These are phyloP conservation scores for Lathyrus aphaca DNA, from an alignment of 306 rosid genomes.

Conservation along the genomic window DNA sequence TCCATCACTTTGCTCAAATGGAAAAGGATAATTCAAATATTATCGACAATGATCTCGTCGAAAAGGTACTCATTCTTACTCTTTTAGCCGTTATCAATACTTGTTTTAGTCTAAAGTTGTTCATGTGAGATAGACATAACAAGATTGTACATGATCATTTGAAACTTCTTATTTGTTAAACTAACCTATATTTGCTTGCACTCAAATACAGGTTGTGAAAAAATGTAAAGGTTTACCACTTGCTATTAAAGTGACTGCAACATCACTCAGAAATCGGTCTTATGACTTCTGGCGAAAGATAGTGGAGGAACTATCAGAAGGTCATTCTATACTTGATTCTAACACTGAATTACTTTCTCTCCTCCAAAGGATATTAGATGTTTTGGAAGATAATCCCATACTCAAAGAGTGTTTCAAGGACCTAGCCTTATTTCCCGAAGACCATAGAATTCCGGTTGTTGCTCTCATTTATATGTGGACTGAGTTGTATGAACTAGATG, in stretches of 20 bases:
- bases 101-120: not conserved
- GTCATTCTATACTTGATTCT: slow-evolving; percentile 50
- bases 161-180: not conserved
- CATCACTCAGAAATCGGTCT: slow-evolving; percentile 47
- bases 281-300: slow-evolving; percentile 46
- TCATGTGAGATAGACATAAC: not conserved
- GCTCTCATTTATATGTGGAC: slow-evolving; percentile 62
- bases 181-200: not conserved
- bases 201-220: slow-evolving; percentile 54
- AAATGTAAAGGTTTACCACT: slow-evolving; percentile 61
- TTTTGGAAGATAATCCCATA: slow-evolving; percentile 42
- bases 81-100: too few relatives aligned
- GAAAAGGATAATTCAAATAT: slow-evolving; percentile 25
- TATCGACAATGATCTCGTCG: slow-evolving; percentile 38
- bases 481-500: slow-evolving; percentile 51
- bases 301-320: slow-evolving; percentile 42
- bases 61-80: slow-evolving; percentile 44
- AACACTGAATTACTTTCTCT: slow-evolving; percentile 41
- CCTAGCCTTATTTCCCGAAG: slow-evolving; percentile 70
- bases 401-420: slow-evolving; percentile 73
- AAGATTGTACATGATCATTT: not conserved
- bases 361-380: slow-evolving; percentile 54
- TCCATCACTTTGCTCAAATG: slow-evolving; percentile 46
- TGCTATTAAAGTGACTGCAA: slow-evolving; percentile 51
- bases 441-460: slow-evolving; percentile 54